These are phyloP conservation scores for Penicillium sp. DNA, from an alignment of 2,329 filamentous ascomycete species.

Conservation along the genomic window DNA sequence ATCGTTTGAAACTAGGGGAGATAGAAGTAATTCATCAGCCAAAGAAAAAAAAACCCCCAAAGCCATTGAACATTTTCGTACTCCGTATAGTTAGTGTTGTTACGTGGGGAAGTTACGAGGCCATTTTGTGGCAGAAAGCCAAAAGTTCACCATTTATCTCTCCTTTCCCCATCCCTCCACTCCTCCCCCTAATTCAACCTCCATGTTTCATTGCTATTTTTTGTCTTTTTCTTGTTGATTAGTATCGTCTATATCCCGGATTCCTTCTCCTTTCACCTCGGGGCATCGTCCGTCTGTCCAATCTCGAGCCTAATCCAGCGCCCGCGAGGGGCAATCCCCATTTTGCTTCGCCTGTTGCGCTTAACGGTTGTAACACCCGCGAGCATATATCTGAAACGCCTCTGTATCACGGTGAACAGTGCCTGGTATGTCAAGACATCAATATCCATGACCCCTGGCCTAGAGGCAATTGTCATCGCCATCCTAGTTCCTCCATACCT, in stretches of 20 bases:
- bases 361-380: conserved; percentile 23
- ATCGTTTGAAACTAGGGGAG: neutral
- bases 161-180: conserved; percentile 12
- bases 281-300: conserved; percentile 7
- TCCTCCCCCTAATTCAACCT: neutral
- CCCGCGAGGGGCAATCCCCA: conserved; percentile 25
- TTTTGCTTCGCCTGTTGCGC: conserved; percentile 18
- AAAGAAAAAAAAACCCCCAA: neutral
- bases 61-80: neutral
- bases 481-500: neutral
- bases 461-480: conserved; percentile 2
- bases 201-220: conserved; percentile 1
- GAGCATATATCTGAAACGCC: conserved; percentile 23
- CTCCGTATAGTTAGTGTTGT: neutral
- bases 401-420: conserved; percentile 9
- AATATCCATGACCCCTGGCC: neutral
- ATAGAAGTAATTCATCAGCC: neutral
- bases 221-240: conserved; percentile 1
- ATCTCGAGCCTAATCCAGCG: conserved; percentile 9
- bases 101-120: conserved; percentile 6
- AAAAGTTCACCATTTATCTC: conserved; percentile 2
- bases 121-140: conserved; percentile 8
- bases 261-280: neutral
- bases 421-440: conserved; percentile 12
- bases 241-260: neutral